These are phyloP conservation scores for Galerina sulciceps DNA, from an alignment of 768 basidiomycete species.

Conservation along the genomic window DNA sequence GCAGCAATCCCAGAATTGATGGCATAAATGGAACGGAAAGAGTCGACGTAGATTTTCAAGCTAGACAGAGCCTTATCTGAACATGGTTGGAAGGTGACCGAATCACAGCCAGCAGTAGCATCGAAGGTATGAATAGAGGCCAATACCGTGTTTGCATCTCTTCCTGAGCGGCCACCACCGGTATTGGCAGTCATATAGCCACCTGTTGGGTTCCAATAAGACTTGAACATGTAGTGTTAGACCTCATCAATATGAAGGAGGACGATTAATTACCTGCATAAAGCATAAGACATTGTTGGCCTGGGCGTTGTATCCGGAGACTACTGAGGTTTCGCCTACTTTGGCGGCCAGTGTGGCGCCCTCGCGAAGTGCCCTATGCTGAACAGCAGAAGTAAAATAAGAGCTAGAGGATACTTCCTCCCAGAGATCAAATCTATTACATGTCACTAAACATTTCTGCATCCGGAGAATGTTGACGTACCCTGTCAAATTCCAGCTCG, in stretches of 20 bases:
- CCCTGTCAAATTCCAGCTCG: constrained; percentile 70
- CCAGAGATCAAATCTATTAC: constrained; percentile 70
- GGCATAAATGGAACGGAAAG: constrained; percentile 70
- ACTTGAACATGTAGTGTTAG: constrained; percentile 38
- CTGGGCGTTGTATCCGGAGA: constrained; percentile 54
- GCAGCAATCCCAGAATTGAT: constrained; percentile 65
- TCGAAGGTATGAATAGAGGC: constrained; percentile 82
- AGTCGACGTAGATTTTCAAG: constrained; percentile 70
- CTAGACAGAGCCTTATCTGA: constrained; percentile 79
- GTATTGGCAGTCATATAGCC: constrained; percentile 77
- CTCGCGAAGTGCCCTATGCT: constrained; percentile 74
- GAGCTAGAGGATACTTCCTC: constrained; percentile 73
- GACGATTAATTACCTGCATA: constrained; percentile 51
- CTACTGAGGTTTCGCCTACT: constrained; percentile 53
- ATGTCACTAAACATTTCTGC: not conserved
- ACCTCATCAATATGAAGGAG: not conserved
- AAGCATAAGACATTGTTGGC: constrained; percentile 73
- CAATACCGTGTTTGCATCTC: constrained; percentile 74
- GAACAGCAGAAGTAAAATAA: constrained; percentile 82
- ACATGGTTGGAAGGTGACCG: constrained; percentile 80
- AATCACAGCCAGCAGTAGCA: constrained; percentile 70
- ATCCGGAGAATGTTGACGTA: constrained; percentile 28
- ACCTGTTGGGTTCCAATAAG: constrained; percentile 71
- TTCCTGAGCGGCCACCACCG: constrained; percentile 73
- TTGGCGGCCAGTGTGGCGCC: constrained; percentile 64